Evolutionary conservation across 495 filamentous ascomycete species (phyloP), one percentile per base, ranked within the genome.

Genomic region (Aspergillus egyptiacus): DNA sequence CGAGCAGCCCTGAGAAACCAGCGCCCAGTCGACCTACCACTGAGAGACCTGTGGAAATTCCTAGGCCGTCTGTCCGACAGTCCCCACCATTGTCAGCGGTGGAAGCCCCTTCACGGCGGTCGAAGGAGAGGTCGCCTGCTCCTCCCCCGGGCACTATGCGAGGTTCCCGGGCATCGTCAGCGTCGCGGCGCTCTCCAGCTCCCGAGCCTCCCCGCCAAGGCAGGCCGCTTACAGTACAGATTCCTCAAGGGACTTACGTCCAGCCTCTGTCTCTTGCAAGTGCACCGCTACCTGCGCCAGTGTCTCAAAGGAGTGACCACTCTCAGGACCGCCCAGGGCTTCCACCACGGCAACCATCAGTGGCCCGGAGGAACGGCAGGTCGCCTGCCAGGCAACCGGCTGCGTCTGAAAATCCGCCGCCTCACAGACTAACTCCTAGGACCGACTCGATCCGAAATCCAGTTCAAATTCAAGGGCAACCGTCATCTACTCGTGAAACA

Each of bases 1-100:
- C 91, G 11, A 84, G 81, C 46, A 94, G 84, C 55, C 80, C 81
- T 11, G 84, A 80, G 43, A 86, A 79, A 40, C 64, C 73, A 5
- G 40, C 65, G 2, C 22, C 59, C 8, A 66, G 61, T 41, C 53
- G 50, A 1, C 13, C 47, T 5, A 52, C 60, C 5, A 17, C 54
- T 11, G 36, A 28, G 9, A 61, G 55, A 44, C 30, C 48, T 10
- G 27, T 50, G 6, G 39, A 35, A 25, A 18, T 51, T 28, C 32
- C 45, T 15, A 54, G 41, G 3, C 54, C 58, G 11, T 37, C 46
- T 3, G 49, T 53, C 25, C 58, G 60, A 7, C 53, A 49, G 13
- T 55, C 53, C 15, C 53, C 53, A 6, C 39, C 41, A 4, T 57
- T 23, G 11, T 23, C 66, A 35, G 20, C 31, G 3, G 20, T 46